Percentiles rank a stretch among this genome's conserved stretches.
These are phyloP conservation scores for Exophiala phaeomuriformis DNA, from an alignment of 2,329 filamentous ascomycete genomes.

Conservation along the genomic window DNA sequence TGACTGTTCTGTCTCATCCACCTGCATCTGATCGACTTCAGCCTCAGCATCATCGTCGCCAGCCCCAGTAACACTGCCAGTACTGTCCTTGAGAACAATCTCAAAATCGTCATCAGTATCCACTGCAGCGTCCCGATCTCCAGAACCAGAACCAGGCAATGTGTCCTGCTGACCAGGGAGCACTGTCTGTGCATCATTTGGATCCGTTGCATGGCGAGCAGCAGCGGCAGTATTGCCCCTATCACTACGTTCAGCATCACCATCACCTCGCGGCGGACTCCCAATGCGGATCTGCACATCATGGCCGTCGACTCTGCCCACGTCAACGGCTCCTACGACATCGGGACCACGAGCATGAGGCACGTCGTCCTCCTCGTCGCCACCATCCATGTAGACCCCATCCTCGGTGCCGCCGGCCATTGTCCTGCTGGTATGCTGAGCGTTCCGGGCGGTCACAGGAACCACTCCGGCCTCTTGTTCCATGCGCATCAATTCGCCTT, in stretches of 20 bases:
- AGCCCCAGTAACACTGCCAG: neutral
- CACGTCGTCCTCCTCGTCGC: constrained; percentile 46
- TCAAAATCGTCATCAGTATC: constrained; percentile 21
- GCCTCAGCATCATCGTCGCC: neutral
- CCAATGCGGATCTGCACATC: constrained; percentile 38
- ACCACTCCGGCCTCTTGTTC: constrained; percentile 78
- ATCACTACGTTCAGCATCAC: neutral
- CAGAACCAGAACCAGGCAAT: too few relatives aligned
- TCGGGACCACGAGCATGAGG: constrained; percentile 81
- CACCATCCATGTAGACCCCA: constrained; percentile 38
- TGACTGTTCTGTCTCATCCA: constrained; percentile 8
- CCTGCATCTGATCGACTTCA: constrained; percentile 18
- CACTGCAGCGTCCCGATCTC: neutral
- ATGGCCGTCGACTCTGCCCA: constrained; percentile 62
- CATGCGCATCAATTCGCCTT: constrained; percentile 77
- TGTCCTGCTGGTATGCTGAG: constrained; percentile 31
- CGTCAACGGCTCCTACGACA: constrained; percentile 77
- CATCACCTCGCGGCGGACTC: constrained; percentile 13
- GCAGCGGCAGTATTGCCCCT: too few relatives aligned
- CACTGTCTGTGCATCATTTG: constrained; percentile 21
- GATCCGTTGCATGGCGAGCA: constrained; percentile 5
- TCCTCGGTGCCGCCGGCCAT: constrained; percentile 30
- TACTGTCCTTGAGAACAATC: constrained; percentile 19
- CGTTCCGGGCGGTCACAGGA: constrained; percentile 48
- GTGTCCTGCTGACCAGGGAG: constrained; percentile 11